Conservation (phyloP, 116 monocot genomes). For the Dioscorea cayenensis region DNA sequence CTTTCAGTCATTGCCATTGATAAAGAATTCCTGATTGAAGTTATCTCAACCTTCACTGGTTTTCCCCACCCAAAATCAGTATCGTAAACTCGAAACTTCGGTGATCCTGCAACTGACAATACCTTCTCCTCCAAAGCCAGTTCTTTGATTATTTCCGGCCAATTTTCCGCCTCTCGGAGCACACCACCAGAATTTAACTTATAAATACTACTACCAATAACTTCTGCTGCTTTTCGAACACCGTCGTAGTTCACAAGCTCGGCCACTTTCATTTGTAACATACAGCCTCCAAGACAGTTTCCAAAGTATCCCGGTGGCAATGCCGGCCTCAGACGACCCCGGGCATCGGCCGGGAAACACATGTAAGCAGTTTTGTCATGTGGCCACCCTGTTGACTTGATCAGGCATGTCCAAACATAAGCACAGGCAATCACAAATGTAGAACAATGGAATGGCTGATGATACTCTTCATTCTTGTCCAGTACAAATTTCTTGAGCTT, state of each 20-base stretch:
- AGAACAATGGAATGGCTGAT: conserved; percentile 17
- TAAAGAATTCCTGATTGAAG: conserved; percentile 14
- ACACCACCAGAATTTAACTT: background rate
- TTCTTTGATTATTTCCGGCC: background rate
- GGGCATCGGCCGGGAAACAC: conserved; percentile 4
- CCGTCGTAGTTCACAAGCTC: conserved; percentile 20
- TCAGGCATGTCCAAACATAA: conserved; percentile 17
- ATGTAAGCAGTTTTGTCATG: background rate
- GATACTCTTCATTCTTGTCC: background rate
- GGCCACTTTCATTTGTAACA: background rate
- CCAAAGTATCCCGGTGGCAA: conserved; percentile 30
- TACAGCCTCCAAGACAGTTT: conserved; percentile 25
- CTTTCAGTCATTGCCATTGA: conserved; percentile 21
- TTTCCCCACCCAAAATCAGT: conserved; percentile 52
- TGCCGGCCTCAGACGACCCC: conserved; percentile 10
- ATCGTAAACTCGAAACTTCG: conserved; percentile 30
- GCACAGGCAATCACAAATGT: conserved; percentile 20
- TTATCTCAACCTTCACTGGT: conserved; percentile 32
- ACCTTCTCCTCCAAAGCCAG: background rate
- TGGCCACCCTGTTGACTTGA: background rate
- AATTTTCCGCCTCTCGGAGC: conserved; percentile 1
- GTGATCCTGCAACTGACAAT: conserved; percentile 28
- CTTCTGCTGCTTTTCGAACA: conserved; percentile 12
- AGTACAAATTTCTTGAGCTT: conserved; percentile 14
- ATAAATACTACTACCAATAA: conserved; percentile 11